These are phyloP conservation scores for Spiromastix sp. DNA, from an alignment of 2,329 filamentous ascomycete genomes.

Conservation along the genomic window DNA sequence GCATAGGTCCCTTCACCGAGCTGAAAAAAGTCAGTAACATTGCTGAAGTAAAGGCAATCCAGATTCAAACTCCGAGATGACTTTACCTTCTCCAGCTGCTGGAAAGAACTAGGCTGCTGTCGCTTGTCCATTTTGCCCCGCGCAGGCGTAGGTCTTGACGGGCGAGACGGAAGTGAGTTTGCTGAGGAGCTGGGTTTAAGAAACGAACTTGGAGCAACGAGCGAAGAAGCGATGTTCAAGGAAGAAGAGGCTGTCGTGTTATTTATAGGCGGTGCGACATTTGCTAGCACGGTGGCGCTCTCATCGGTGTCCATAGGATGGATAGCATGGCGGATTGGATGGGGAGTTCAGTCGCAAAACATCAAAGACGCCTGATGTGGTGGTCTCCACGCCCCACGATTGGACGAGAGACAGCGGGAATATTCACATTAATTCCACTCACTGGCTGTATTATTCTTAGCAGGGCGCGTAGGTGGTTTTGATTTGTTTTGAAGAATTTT, in stretches of 20 bases:
- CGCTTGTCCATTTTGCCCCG: slow-evolving; percentile 67
- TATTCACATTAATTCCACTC: no score
- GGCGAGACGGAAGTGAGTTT: slow-evolving; percentile 9
- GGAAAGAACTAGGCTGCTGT: slow-evolving; percentile 89
- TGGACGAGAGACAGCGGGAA: no score
- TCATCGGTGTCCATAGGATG: no score
- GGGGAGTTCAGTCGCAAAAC: no score
- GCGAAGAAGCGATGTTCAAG: slow-evolving; percentile 22
- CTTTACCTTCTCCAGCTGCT: slow-evolving; percentile 80
- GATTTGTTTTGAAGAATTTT: no score
- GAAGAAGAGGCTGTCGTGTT: slow-evolving; percentile 11
- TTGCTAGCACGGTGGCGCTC: no score
- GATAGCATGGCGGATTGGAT: no score
- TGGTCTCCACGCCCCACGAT: no score
- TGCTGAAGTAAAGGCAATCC: neutral
- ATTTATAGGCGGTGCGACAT: slow-evolving; percentile 2
- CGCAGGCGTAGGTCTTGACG: slow-evolving; percentile 5
- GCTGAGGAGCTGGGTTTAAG: slow-evolving; percentile 18
- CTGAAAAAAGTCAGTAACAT: slow-evolving; percentile 31
- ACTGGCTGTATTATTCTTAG: no score
- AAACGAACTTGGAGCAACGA: slow-evolving; percentile 28
- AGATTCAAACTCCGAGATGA: no score
- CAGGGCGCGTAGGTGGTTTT: no score
- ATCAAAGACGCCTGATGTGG: no score
- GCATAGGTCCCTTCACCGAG: slow-evolving; percentile 97